Evolutionary conservation across 495 filamentous ascomycete genomes (phyloP).

Genomic region (Aspergillus sclerotiicarbonarius): DNA sequence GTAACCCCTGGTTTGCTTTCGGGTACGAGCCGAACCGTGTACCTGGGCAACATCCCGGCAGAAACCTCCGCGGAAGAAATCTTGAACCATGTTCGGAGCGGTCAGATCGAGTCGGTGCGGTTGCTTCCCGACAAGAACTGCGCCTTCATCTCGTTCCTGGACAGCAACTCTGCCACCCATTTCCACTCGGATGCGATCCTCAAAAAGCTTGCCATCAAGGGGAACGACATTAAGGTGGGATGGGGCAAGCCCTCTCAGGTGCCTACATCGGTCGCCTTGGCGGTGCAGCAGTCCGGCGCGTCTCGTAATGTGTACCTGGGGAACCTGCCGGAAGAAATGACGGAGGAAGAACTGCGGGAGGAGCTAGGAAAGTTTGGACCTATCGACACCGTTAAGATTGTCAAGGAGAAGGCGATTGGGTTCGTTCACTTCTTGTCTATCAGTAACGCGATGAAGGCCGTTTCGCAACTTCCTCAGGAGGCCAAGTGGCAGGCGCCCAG

Average conservation of each 20-base stretch:
- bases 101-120: slow-evolving; percentile 96
- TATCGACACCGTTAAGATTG: slow-evolving; percentile 96
- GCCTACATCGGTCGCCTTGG: slow-evolving; percentile 91
- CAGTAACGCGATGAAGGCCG: slow-evolving; percentile 98
- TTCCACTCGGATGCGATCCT: slow-evolving; percentile 99
- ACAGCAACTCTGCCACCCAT: slow-evolving; percentile 93
- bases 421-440: slow-evolving; percentile 98
- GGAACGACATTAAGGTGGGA: slow-evolving; percentile 98
- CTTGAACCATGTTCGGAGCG: slow-evolving; percentile 92
- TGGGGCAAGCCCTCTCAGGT: slow-evolving; percentile 99
- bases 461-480: slow-evolving; percentile 93
- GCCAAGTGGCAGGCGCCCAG: slow-evolving; percentile 93
- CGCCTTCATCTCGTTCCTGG: slow-evolving; percentile 98
- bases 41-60: slow-evolving; percentile 94
- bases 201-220: slow-evolving; percentile 97
- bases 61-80: slow-evolving; percentile 99
- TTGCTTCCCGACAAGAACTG: slow-evolving; percentile 98
- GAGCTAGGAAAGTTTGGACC: slow-evolving; percentile 95
- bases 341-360: slow-evolving; percentile 89
- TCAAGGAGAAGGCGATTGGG: slow-evolving; percentile 96
- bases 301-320: slow-evolving; percentile 98
- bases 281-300: slow-evolving; percentile 95
- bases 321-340: slow-evolving; percentile 84
- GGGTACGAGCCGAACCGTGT: slow-evolving; percentile 92
- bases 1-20: slow-evolving; percentile 79